Conservation (phyloP, 1,139 yeast genomes). For the Magnusiomyces tetraspermus region DNA sequence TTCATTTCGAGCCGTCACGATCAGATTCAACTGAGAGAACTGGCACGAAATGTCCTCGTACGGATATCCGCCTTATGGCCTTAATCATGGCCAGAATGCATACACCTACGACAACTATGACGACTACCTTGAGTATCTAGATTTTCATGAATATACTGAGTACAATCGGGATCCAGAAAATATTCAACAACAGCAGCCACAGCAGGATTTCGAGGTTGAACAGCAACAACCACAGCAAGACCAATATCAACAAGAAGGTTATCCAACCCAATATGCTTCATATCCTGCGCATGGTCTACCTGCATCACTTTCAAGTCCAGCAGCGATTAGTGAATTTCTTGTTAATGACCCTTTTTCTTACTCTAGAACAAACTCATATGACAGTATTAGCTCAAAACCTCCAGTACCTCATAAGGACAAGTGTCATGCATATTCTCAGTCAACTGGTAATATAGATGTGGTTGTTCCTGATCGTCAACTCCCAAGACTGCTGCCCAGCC, state of each 20-base stretch:
- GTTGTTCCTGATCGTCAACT: background rate
- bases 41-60: background rate
- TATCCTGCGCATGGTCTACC: background rate
- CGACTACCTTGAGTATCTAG: background rate
- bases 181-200: too few species aligned
- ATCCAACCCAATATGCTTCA: background rate
- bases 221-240: background rate
- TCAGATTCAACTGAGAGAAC: too few species aligned
- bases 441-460: background rate
- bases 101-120: background rate
- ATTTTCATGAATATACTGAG: background rate
- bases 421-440: background rate
- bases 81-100: background rate
- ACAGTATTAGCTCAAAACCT: too few species aligned
- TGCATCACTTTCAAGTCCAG: background rate
- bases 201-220: too few species aligned
- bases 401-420: background rate
- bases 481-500: too few species aligned
- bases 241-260: background rate
- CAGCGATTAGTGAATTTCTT: background rate
- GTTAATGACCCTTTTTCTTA: too few species aligned
- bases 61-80: background rate
- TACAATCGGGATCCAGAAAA: background rate
- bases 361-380: too few species aligned
- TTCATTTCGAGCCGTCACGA: too few species aligned